Evolutionary conservation across 371 early-diverging fungal genomes (phyloP), one percentile per base, ranked within the genome.

Genomic region (Dichotomocladium elegans): DNA sequence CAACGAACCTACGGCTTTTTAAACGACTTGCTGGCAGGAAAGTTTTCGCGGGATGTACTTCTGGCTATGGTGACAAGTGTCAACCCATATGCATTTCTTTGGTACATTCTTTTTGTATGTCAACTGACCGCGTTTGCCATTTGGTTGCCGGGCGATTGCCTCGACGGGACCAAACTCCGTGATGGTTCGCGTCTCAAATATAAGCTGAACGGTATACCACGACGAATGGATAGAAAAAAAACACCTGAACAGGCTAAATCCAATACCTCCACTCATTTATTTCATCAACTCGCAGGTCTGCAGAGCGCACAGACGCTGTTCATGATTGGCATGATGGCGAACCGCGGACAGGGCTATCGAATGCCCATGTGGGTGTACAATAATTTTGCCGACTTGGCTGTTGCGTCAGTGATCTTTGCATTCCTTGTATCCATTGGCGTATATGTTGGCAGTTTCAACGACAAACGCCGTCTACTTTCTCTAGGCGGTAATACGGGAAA

Each of bases 401-500:
- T 82, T 2, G 83, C 92, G 1, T 74, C 89, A 14, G 29, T 83
- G n/a, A 45, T 87, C 3, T 77, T 90, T 50, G 72, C 92, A 2
- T 79, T 80, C 33, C 41, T 70, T 8, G 72, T 87, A 25, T 78
- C 95, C 5, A 31, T 83, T 27, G 69, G 67, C 43, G 85, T 94
- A 24, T 96, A 95, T 60, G 41, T 82, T 9, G 59, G 56, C 41
- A 95, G 94, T 47, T 93, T 94, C 76, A 60, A 83, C 30, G 73
- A 77, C 22, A 47, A 77, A 51, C 70, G 50, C 14, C 35, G 69
- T 29, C 67, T 97, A 52, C 70, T 95, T 26, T 84, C 95, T 0
- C 63, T 82, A 7, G 92, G 91, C 21, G 98, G 96, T n/a, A 95
- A 95, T 76, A 87, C 92, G 11, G 93, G 94, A 34, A 89, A 90